Percentiles rank a stretch among this genome's conserved stretches.
These are phyloP conservation scores for Penicillium lividum DNA, from an alignment of 495 filamentous ascomycete species.

Conservation along the genomic window DNA sequence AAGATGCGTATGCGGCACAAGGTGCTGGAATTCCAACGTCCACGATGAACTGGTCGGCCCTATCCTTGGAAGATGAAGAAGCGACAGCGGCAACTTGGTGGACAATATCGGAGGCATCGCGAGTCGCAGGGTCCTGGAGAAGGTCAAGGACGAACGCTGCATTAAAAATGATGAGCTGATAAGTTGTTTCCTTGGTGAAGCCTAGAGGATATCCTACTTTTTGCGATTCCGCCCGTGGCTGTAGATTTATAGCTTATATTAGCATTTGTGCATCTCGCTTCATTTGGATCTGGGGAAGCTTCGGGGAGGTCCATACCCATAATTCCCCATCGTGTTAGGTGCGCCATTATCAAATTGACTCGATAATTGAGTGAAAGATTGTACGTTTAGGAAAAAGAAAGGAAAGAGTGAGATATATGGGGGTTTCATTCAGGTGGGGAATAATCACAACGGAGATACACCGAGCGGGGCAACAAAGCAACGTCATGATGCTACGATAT, in stretches of 20 bases:
- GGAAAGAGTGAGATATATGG: background rate
- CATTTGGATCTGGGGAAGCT: background rate
- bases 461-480: slow-evolving; percentile 35
- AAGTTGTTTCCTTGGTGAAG: background rate
- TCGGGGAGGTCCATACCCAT: slow-evolving; percentile 48
- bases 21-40: slow-evolving; percentile 61
- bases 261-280: background rate
- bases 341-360: slow-evolving; percentile 37
- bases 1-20: slow-evolving; percentile 78
- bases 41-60: slow-evolving; percentile 71
- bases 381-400: background rate
- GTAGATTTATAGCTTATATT: slow-evolving; percentile 19
- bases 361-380: background rate
- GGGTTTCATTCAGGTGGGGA: slow-evolving; percentile 10
- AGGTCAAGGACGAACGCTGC: slow-evolving; percentile 81
- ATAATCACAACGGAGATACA: slow-evolving; percentile 26
- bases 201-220: slow-evolving; percentile 48
- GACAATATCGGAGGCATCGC: slow-evolving; percentile 69
- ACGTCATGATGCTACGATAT: slow-evolving; percentile 15
- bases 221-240: slow-evolving; percentile 80
- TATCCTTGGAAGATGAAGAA: slow-evolving; percentile 69
- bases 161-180: background rate
- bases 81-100: slow-evolving; percentile 82
- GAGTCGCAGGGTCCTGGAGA: slow-evolving; percentile 69
- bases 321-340: slow-evolving; percentile 76